Percentiles rank a stretch among this genome's conserved stretches.
Evolutionary conservation across 2,329 filamentous ascomycete species (phyloP).

Genomic region (Colletotrichum sp.): DNA sequence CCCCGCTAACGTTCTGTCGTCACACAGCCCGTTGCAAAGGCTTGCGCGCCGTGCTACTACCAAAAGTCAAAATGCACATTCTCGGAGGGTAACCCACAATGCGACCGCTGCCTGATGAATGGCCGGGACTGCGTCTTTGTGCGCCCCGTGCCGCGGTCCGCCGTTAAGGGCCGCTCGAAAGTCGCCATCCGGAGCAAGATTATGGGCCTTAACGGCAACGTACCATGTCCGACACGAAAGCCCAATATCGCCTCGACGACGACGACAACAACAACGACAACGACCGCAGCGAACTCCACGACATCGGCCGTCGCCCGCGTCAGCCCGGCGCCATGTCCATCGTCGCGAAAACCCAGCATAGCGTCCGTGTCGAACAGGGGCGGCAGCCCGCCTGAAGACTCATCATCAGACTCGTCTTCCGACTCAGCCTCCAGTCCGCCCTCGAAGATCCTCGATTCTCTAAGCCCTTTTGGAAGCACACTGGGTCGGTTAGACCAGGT

Average conservation of each 20-base stretch:
- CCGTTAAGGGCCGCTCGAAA: constrained; percentile 15
- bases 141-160: constrained; percentile 16
- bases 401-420: constrained; percentile 13
- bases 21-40: constrained; percentile 17
- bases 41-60: constrained; percentile 21
- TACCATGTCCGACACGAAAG: background rate
- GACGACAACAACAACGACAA: background rate
- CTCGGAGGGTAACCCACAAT: constrained; percentile 17
- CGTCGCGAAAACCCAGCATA: background rate
- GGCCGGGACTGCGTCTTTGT: constrained; percentile 22
- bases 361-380: background rate
- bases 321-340: background rate
- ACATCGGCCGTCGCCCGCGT: background rate
- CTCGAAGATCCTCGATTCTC: constrained; percentile 11
- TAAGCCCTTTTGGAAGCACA: constrained; percentile 8
- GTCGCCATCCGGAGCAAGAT: constrained; percentile 9
- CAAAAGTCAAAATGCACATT: constrained; percentile 22
- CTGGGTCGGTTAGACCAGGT: background rate
- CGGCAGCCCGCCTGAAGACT: constrained; percentile 12
- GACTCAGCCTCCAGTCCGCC: constrained; percentile 15
- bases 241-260: background rate
- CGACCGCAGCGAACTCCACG: background rate
- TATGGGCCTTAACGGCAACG: background rate
- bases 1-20: background rate
- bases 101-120: constrained; percentile 19